Evolutionary conservation across 1,139 yeast genomes (phyloP).

Genomic region (Taphrina communis): DNA sequence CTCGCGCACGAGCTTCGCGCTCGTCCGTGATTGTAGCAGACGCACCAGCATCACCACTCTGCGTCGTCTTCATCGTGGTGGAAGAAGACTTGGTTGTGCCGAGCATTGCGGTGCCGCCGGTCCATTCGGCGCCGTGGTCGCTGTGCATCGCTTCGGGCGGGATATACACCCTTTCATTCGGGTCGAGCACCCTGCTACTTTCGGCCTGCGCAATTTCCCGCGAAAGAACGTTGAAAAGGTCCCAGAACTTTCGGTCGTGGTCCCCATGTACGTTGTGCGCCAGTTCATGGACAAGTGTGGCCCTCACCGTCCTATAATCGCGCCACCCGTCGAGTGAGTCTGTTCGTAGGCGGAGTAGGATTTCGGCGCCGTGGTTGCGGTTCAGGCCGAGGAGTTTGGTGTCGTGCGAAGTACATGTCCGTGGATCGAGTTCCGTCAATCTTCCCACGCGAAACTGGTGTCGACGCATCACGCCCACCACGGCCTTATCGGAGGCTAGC

Average conservation of each 20-base stretch:
- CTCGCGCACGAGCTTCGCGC: conserved; percentile 30
- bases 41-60: background rate
- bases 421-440: conserved; percentile 55
- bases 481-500: conserved; percentile 52
- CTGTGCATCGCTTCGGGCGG: conserved; percentile 24
- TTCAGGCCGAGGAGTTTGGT: conserved; percentile 52
- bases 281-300: conserved; percentile 55
- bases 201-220: conserved; percentile 48
- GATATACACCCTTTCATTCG: conserved; percentile 43
- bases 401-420: conserved; percentile 51
- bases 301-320: conserved; percentile 51
- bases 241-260: conserved; percentile 54
- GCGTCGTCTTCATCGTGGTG: background rate
- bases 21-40: background rate
- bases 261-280: conserved; percentile 54
- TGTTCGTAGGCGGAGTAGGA: conserved; percentile 54
- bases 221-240: conserved; percentile 51
- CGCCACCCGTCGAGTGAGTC: conserved; percentile 55
- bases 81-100: background rate
- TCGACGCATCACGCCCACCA: conserved; percentile 52
- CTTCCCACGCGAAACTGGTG: conserved; percentile 53
- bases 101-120: conserved; percentile 6
- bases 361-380: conserved; percentile 52
- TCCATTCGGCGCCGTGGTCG: conserved; percentile 13
- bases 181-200: conserved; percentile 49